Percentiles rank a stretch among this genome's conserved stretches.
Conservation (phyloP, 1,139 yeast genomes). For the Saccharomycopsis crataegensis region DNA sequence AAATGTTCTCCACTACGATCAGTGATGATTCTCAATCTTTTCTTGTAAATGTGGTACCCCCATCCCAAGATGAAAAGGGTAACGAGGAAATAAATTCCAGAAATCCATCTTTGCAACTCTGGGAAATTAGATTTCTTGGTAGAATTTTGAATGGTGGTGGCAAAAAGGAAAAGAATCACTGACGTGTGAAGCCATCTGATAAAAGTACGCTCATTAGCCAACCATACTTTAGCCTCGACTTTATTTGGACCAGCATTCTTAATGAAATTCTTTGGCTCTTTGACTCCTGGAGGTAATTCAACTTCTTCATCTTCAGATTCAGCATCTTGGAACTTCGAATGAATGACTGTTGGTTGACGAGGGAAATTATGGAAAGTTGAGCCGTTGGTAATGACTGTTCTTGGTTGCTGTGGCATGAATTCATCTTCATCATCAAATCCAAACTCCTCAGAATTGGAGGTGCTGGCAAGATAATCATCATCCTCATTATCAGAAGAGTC, state of each 20-base stretch:
- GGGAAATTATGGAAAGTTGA: neutral
- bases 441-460: conserved; percentile 16
- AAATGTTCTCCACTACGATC: conserved; percentile 81
- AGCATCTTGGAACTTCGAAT: conserved; percentile 40
- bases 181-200: conserved; percentile 93
- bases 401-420: neutral
- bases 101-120: conserved; percentile 51
- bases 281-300: conserved; percentile 81
- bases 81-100: conserved; percentile 71
- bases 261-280: conserved; percentile 68
- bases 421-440: conserved; percentile 23
- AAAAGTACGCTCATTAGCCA: conserved; percentile 96
- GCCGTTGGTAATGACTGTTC: conserved; percentile 8
- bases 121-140: conserved; percentile 56
- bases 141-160: conserved; percentile 79
- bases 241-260: conserved; percentile 88
- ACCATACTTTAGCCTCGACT: conserved; percentile 96
- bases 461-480: conserved; percentile 5
- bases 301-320: conserved; percentile 90
- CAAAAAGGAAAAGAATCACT: conserved; percentile 77
- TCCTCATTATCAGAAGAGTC: conserved; percentile 37
- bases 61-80: conserved; percentile 80
- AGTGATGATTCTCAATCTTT: conserved; percentile 64
- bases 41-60: conserved; percentile 77
- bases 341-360: neutral